Evolutionary conservation across 495 filamentous ascomycete genomes (phyloP).

Genomic region (Lindgomyces ingoldianus): DNA sequence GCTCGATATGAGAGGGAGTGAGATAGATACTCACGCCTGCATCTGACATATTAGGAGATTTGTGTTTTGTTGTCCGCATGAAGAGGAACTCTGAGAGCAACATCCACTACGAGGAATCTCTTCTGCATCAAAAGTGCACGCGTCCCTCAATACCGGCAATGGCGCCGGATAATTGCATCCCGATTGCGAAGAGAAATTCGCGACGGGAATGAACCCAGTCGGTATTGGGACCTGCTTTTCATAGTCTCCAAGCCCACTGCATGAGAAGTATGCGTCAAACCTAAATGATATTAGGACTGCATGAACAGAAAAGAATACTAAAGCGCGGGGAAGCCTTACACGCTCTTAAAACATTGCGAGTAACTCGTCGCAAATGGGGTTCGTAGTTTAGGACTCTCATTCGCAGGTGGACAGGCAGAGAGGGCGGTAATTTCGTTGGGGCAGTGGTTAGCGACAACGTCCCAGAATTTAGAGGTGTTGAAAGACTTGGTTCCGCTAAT

Average conservation of each 20-base stretch:
- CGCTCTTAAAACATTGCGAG: background rate
- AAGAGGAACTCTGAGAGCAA: background rate
- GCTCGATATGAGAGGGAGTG: background rate
- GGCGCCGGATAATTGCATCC: background rate
- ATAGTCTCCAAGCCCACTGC: background rate
- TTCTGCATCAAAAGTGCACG: background rate
- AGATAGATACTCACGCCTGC: slow-evolving; percentile 9
- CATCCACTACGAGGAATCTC: background rate
- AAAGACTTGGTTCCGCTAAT: background rate
- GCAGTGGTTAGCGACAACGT: background rate
- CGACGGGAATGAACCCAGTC: background rate
- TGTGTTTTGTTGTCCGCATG: background rate
- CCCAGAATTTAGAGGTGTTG: background rate
- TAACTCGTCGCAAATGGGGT: background rate
- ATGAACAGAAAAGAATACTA: background rate
- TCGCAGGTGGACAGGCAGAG: background rate
- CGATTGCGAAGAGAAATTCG: background rate
- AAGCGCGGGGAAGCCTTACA: background rate
- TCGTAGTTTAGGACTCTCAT: background rate
- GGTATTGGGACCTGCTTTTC: background rate
- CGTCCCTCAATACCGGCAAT: background rate
- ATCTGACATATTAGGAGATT: background rate
- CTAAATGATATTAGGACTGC: too few relatives aligned
- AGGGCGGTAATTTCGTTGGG: background rate
- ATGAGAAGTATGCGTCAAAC: background rate